Base-by-base conservation (phyloP, 1,139 yeast genomes). In the Geotrichum candidum region DNA sequence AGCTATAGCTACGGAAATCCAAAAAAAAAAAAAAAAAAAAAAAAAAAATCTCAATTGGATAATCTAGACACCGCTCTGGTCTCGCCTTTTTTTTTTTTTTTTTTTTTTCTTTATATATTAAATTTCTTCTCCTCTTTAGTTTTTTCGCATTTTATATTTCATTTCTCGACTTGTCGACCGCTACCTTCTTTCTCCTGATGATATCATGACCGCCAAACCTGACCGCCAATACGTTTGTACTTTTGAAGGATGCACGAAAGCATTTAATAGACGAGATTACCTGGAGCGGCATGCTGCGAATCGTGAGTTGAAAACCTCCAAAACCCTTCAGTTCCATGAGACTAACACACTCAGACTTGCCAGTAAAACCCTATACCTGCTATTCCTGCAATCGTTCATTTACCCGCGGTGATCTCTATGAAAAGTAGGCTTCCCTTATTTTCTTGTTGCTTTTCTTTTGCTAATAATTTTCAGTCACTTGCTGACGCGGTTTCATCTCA, bases 181-280 rank as follows among this genome's bases (percentile, higher is more conserved):
- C 5, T 51, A 45, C 4, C 29, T 51, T 51, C 27, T 23, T 29
- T 41, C 35, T 31, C 22, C 52, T 13, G 13, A 23, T 15, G 45
- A 23, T 50, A 25, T 18, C 22, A 56, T 48, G 57, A 13, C 25
- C 18, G 51, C 10, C 13, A 60, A 53, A 25, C 58, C 53, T 46
- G 62, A 60, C 29, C 59, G 58, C 13, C 62, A 52, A 58, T 72
- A 69, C 64, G 62, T 62, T 25, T 73, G 75, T 61, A 59, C 66
- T 9, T 69, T 65, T 59, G 72, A 71, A 5, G 77, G 77, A 23
- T 74, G 77, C 65, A 68, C 69, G 46, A 75, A 75, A 65, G 65
- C 70, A 51, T 75, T 75, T 64, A 73, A 74, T 62, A 69, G 78
- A 35, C 67, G 74, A 13, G 78, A 75, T 64, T 75, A 75, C 63